These are phyloP conservation scores for Diutina pseudorugosa DNA, from an alignment of 1,139 yeast species.

Conservation along the genomic window DNA sequence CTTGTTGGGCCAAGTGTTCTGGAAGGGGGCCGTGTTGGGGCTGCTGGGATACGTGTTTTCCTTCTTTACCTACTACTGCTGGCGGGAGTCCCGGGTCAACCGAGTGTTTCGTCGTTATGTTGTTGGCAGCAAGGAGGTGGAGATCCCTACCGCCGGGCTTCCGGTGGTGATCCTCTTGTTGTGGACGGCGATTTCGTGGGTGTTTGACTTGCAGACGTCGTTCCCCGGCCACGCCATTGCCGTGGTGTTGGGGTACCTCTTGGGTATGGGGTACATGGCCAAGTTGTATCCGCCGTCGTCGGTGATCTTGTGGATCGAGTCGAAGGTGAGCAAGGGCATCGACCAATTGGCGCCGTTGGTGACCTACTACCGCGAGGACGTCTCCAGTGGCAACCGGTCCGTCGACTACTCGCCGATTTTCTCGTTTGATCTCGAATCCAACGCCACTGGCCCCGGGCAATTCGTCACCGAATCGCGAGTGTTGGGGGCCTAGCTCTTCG, in stretches of 20 bases:
- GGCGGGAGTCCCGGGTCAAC: constrained; percentile 39
- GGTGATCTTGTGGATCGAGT: constrained; percentile 56
- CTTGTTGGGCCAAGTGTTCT: constrained; percentile 38
- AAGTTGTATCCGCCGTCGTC: constrained; percentile 55
- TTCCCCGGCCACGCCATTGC: constrained; percentile 60
- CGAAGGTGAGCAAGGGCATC: constrained; percentile 36
- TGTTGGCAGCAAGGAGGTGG: constrained; percentile 14
- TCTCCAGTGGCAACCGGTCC: constrained; percentile 16
- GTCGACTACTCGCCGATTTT: constrained; percentile 22
- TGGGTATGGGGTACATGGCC: constrained; percentile 47
- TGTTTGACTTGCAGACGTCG: constrained; percentile 49
- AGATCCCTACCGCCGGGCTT: constrained; percentile 47
- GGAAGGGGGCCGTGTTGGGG: constrained; percentile 50
- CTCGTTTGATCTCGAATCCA: constrained; percentile 12
- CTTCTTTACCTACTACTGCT: constrained; percentile 51
- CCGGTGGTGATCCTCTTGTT: constrained; percentile 48
- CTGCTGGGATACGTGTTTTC: constrained; percentile 71
- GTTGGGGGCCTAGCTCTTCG: not conserved
- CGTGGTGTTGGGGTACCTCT: constrained; percentile 26
- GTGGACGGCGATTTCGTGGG: constrained; percentile 14
- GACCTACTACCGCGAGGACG: constrained; percentile 43
- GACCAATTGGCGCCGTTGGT: constrained; percentile 41
- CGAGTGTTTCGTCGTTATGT: constrained; percentile 29
- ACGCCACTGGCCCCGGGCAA: not conserved
- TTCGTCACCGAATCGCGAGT: not conserved